These are phyloP conservation scores for Alternaria panax DNA, from an alignment of 2,329 filamentous ascomycete genomes.

Conservation along the genomic window DNA sequence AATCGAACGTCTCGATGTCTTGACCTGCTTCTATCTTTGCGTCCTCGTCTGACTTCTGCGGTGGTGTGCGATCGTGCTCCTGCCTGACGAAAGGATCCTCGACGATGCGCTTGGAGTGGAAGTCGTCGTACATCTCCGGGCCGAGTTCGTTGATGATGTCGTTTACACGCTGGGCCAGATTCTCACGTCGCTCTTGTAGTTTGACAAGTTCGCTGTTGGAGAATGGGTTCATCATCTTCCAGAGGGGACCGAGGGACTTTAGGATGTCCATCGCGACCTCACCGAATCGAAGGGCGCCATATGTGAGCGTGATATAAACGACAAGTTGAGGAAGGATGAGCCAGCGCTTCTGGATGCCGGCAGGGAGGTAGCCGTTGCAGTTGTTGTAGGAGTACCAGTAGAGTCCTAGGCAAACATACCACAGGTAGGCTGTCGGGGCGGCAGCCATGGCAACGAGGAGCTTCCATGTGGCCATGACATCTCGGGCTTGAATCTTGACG, in stretches of 20 bases:
- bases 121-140: constrained; percentile 97
- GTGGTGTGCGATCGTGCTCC: constrained; percentile 32
- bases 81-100: constrained; percentile 43
- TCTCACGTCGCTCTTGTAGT: constrained; percentile 74
- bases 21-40: constrained; percentile 23
- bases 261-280: constrained; percentile 99
- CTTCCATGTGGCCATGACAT: constrained; percentile 54
- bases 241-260: constrained; percentile 88
- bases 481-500: constrained; percentile 50
- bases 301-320: constrained; percentile 86
- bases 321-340: constrained; percentile 74
- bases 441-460: constrained; percentile 51
- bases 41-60: constrained; percentile 28
- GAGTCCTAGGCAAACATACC: constrained; percentile 43
- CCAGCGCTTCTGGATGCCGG: constrained; percentile 73
- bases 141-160: constrained; percentile 94
- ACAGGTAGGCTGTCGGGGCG: constrained; percentile 45
- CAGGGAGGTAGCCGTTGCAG: constrained; percentile 80
- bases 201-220: constrained; percentile 84
- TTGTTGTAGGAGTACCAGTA: constrained; percentile 64
- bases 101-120: constrained; percentile 51
- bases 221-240: constrained; percentile 83
- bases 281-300: constrained; percentile 90
- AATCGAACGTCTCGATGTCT: constrained; percentile 36
- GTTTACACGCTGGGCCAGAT: constrained; percentile 82